Base-by-base conservation (phyloP, 495 filamentous ascomycete species). In the Lasiosphaeris hirsuta region DNA sequence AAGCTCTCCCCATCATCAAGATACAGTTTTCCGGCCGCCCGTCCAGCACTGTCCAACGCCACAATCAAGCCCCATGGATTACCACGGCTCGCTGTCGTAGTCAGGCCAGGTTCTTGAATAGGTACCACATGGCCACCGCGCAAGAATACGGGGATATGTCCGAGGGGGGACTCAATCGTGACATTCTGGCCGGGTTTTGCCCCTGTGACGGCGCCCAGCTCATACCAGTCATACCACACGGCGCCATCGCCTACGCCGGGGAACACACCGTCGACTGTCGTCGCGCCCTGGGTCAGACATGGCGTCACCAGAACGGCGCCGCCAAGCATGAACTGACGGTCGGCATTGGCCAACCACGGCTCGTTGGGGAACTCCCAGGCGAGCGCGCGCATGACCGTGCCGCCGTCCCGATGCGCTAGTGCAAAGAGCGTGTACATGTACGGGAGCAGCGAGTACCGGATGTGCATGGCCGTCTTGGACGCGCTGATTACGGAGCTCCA, bases 221-320 rank as follows among this genome's bases (percentile, higher is more conserved):
- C 85, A 68, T 94, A 92, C 88, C 89, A 93, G 65, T 95, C 90
- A 59, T 93, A 96, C 84, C 89, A 96, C 8, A 85, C 58, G 3
- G 69, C 73, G 8, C 58, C 61, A 4, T 83, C 65, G 4, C 77
- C 82, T 3, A 84, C 68, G 14, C 90, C 89, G 0, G 90, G 90
- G 67, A 96, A 94, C 7, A 92, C 83, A 19, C 86, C 90, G n/a
- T 84, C 72, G 14, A 91, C 87, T 3, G 76, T 81, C 2, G 73
- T 75, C n/a, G 77, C 86, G 5, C 82, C 82, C 38, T 86, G 86
- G 5, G 71, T 79, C 0, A 94, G 79, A 8, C 89, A 88, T 0
- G 90, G 90, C 1, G 84, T 82, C 34, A 95, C 80, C 69, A 96
- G 72, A 48, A 95, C 67, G 0, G 82, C 80, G 1, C 78, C 74